phyloP scores from a whole-genome alignment of 2,329 filamentous ascomycete genomes.

The Chaetomium globosum region DNA sequence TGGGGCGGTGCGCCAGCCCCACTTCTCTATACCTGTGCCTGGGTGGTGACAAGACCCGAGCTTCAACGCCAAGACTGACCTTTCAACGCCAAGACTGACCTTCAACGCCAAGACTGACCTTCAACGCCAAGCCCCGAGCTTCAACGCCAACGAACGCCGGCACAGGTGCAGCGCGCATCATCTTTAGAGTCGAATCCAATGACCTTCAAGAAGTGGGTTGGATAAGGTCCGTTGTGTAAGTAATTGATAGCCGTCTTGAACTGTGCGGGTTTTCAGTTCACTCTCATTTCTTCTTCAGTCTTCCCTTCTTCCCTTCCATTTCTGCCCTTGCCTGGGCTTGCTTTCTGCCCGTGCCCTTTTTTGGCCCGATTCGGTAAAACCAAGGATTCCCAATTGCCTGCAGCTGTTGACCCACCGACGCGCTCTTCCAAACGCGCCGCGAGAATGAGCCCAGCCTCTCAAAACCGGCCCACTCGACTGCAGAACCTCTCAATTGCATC shows the following conservation, averaged over 20 bases:
- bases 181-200: not conserved
- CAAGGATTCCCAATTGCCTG: slow-evolving; percentile 10
- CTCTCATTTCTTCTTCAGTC: not conserved
- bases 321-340: not conserved
- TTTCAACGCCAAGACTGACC: slow-evolving; percentile 8
- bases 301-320: too few species aligned
- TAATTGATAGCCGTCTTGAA: not conserved
- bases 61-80: slow-evolving; percentile 22
- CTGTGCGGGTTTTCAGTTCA: not conserved
- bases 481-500: slow-evolving; percentile 7
- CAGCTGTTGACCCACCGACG: slow-evolving; percentile 37
- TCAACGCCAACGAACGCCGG: slow-evolving; percentile 16
- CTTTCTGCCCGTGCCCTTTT: slow-evolving; percentile 7
- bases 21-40: slow-evolving; percentile 28
- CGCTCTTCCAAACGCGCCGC: slow-evolving; percentile 35
- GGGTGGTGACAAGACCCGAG: slow-evolving; percentile 7
- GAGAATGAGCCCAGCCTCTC: slow-evolving; percentile 37
- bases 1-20: slow-evolving; percentile 20
- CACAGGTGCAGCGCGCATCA: not conserved
- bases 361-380: not conserved
- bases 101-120: slow-evolving; percentile 23
- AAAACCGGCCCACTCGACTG: slow-evolving; percentile 31
- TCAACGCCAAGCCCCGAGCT: slow-evolving; percentile 5
- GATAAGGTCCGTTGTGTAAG: not conserved
- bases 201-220: not conserved